Percentiles rank a stretch among this genome's conserved stretches.
phyloP scores from a whole-genome alignment of 352 stramenopile species.

The Phytophthora agathidicida region DNA sequence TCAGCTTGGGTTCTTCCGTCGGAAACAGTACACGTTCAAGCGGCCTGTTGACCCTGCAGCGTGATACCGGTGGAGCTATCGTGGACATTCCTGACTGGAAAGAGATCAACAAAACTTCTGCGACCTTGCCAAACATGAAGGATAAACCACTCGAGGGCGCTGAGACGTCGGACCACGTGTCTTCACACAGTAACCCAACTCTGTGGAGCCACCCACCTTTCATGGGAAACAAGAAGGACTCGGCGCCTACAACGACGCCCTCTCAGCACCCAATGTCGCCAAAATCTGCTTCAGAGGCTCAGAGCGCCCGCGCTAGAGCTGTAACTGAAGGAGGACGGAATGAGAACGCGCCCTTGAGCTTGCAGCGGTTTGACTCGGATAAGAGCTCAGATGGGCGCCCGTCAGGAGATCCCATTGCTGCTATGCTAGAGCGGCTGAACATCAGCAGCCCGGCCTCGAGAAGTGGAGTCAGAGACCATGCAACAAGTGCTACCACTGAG shows the following conservation, averaged over 20 bases:
- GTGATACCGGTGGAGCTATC: conserved; percentile 51
- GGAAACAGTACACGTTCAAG: conserved; percentile 55
- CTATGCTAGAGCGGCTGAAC: conserved; percentile 45
- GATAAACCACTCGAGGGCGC: conserved; percentile 35
- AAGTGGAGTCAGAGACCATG: conserved; percentile 23
- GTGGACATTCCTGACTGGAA: conserved; percentile 66
- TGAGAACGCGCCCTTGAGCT: conserved; percentile 7
- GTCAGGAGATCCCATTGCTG: conserved; percentile 38
- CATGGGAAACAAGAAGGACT: conserved; percentile 42
- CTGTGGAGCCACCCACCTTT: conserved; percentile 73
- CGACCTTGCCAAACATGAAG: conserved; percentile 59
- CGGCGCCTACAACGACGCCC: conserved; percentile 23
- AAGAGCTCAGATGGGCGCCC: conserved; percentile 27
- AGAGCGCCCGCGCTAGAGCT: conserved; percentile 16
- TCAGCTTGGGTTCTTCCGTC: conserved; percentile 63
- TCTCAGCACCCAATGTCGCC: conserved; percentile 35
- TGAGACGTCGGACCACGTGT: conserved; percentile 40
- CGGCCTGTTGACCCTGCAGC: conserved; percentile 53
- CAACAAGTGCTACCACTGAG: conserved; percentile 31
- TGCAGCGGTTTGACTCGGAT: conserved; percentile 36
- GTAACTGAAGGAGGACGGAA: conserved; percentile 21
- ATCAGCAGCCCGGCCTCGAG: conserved; percentile 37
- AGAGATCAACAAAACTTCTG: conserved; percentile 60
- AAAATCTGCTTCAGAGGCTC: conserved; percentile 18
- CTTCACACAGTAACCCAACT: conserved; percentile 64